A percentile compares a stretch with the other conserved stretches of the same genome.
Conservation (phyloP, 306 rosid genomes). For the Sophora flavescens region DNA sequence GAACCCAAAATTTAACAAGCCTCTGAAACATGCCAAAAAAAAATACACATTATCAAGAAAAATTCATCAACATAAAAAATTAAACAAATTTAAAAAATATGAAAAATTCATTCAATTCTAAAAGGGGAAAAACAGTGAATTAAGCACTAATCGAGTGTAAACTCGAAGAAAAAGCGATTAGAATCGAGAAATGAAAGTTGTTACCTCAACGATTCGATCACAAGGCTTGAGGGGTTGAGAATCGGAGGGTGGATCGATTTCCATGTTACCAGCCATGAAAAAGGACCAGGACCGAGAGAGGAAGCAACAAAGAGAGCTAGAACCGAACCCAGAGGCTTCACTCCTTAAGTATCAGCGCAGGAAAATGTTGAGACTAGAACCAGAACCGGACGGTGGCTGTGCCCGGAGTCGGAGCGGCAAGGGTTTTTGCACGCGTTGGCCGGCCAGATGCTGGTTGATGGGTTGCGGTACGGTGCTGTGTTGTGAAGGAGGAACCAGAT, state of each 20-base stretch:
- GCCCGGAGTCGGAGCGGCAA: too few relatives aligned
- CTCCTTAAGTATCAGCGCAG: too few relatives aligned
- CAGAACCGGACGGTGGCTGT: too few relatives aligned
- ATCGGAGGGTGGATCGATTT: slow-evolving; percentile 64
- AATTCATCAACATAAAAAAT: background rate
- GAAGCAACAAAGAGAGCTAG: slow-evolving; percentile 67
- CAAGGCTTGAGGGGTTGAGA: slow-evolving; percentile 57
- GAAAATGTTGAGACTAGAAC: too few relatives aligned
- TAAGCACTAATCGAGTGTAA: slow-evolving; percentile 28
- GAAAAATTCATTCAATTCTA: background rate
- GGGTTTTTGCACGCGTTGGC: too few relatives aligned
- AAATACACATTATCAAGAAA: slow-evolving; percentile 39
- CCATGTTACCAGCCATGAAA: slow-evolving; percentile 69
- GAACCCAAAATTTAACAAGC: slow-evolving; percentile 76
- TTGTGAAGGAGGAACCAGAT: too few relatives aligned
- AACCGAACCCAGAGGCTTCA: slow-evolving; percentile 53
- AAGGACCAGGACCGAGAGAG: slow-evolving; percentile 61
- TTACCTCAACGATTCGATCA: slow-evolving; percentile 82
- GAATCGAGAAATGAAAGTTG: background rate
- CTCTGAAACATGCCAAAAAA: slow-evolving; percentile 57
- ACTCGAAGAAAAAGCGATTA: background rate
- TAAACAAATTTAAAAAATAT: background rate
- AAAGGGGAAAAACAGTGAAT: slow-evolving; percentile 10
- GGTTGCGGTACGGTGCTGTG: too few relatives aligned
- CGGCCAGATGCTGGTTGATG: too few relatives aligned